Conservation (phyloP, 345 rosid genomes). For the Euphorbia lathyris region DNA sequence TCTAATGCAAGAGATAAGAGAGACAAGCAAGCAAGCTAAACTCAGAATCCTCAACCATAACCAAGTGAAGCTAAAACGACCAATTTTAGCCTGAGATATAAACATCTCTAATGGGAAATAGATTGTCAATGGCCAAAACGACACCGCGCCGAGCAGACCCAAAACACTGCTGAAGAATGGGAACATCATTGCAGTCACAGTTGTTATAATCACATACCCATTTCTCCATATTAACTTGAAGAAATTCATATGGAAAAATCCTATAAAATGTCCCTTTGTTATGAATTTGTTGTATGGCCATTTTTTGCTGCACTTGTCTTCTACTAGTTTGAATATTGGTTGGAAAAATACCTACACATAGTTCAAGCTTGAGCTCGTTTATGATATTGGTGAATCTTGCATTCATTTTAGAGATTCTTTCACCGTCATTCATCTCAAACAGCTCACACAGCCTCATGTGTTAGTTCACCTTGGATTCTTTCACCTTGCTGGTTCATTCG, state of each 20-base stretch:
- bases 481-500: no score
- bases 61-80: slow-evolving; percentile 14
- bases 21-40: slow-evolving; percentile 14
- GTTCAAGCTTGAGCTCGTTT: no score
- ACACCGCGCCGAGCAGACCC: slow-evolving; percentile 15
- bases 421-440: no score
- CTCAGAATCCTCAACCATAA: slow-evolving; percentile 17
- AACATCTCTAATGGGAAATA: slow-evolving; percentile 21
- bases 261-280: not conserved
- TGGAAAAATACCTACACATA: slow-evolving; percentile 16
- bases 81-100: slow-evolving; percentile 13
- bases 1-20: slow-evolving; percentile 15
- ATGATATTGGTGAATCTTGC: no score
- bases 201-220: not conserved
- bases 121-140: slow-evolving; percentile 20
- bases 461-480: no score
- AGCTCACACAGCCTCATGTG: no score
- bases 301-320: not conserved
- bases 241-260: not conserved
- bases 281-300: slow-evolving; percentile 14
- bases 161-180: slow-evolving; percentile 27
- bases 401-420: no score
- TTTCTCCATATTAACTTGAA: slow-evolving; percentile 10
- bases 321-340: slow-evolving; percentile 12
- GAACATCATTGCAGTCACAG: slow-evolving; percentile 5